phyloP scores from a whole-genome alignment of 2,329 filamentous ascomycete species.

The Mycocentrospora acerina region DNA sequence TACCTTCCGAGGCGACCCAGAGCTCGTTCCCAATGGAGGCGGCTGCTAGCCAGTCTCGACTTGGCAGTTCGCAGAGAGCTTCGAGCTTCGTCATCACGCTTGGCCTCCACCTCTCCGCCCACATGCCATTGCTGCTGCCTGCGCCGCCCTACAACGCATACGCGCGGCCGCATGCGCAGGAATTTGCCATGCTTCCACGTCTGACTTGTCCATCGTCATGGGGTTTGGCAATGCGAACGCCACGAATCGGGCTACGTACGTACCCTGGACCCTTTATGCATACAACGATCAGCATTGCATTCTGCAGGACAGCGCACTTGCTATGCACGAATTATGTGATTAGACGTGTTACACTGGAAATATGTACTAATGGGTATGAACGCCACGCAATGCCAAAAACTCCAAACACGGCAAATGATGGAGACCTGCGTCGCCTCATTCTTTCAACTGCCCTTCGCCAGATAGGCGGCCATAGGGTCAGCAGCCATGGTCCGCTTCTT shows the following conservation, averaged over 20 bases:
- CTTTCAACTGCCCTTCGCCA: slow-evolving; percentile 65
- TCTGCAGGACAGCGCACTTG: slow-evolving; percentile 37
- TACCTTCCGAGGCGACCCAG: too few relatives aligned
- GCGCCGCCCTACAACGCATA: slow-evolving; percentile 32
- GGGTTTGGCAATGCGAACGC: slow-evolving; percentile 14
- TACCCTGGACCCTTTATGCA: slow-evolving; percentile 19
- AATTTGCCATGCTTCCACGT: slow-evolving; percentile 10
- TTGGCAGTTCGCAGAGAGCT: slow-evolving; percentile 19
- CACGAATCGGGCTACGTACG: slow-evolving; percentile 16
- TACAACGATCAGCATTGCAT: slow-evolving; percentile 30
- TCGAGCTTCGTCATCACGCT: slow-evolving; percentile 29
- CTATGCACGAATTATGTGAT: slow-evolving; percentile 36
- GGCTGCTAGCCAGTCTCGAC: slow-evolving; percentile 15
- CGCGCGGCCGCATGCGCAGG: slow-evolving; percentile 38
- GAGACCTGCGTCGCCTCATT: slow-evolving; percentile 59
- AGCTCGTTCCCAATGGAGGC: slow-evolving; percentile 11
- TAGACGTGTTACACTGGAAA: slow-evolving; percentile 29
- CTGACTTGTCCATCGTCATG: slow-evolving; percentile 28
- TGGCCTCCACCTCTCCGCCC: slow-evolving; percentile 16
- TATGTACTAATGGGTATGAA: slow-evolving; percentile 25
- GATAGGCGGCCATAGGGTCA: slow-evolving; percentile 83
- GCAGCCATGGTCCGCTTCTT: slow-evolving; percentile 70
- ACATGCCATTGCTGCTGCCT: slow-evolving; percentile 19
- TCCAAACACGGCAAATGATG: slow-evolving; percentile 13
- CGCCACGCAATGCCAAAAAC: slow-evolving; percentile 39